Evolutionary conservation across 805 yeast species (phyloP), one percentile per base, ranked within the genome.

Genomic region (Candida alai): DNA sequence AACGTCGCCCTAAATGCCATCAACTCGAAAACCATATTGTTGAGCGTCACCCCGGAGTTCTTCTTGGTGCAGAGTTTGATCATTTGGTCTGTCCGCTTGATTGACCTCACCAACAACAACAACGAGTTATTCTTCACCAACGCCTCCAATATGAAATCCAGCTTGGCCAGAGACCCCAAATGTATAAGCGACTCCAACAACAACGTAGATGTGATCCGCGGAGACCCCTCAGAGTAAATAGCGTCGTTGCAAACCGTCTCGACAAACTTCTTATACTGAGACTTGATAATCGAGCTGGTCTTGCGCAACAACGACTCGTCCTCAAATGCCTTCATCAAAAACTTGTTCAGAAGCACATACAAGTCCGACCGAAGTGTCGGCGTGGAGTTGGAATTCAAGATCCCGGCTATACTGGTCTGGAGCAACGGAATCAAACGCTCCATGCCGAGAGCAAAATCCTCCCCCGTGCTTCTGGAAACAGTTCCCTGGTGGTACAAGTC

Each of bases 231-330:
- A 3, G 89, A 87, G 35, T 77, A 68, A 11, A 86, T 73, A 0
- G 93, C 80, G 60, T 93, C 97, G 40, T 76, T 78, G 50, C 86
- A 80, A 20, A 87, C 68, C 2, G 74, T 68, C 13, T 76, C 79
- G 18, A 86, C 65, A 34, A 87, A 59, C 42, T 74, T 71, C 12
- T 53, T 49, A 38, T 81, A 94, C 21, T 78, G 71, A 3, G 81
- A 69, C 37, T 75, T 71, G 28, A 87, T 59, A 17, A 74, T 70
- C n/a, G 68, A 69, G n/a, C n/a, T n/a, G n/a, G n/a, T n/a, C n/a
- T n/a, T n/a, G 10, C 28, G 18, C 33, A 74, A 52, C 12, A 80
- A 54, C 4, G 55, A 60, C 22, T 59, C 60, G 33, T 69, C 68
- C 2, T 53, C 54, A 37, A 71, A 51, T 1, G 74, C 64, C 51